Conservation (phyloP, 768 basidiomycete genomes). For the Sporobolomyces pararoseus region DNA sequence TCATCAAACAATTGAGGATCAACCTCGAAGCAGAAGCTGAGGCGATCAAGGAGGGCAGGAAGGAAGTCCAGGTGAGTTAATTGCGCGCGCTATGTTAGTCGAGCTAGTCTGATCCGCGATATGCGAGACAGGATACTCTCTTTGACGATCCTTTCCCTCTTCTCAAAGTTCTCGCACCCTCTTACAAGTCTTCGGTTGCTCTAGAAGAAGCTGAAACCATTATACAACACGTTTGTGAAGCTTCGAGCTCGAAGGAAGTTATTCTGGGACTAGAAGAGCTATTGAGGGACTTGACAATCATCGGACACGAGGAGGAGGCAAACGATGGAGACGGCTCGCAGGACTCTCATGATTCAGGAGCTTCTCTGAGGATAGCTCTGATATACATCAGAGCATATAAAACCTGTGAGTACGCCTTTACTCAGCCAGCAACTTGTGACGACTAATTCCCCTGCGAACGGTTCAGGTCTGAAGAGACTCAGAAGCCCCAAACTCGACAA, state of each 20-base stretch:
- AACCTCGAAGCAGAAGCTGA: neutral
- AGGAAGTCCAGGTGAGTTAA: neutral
- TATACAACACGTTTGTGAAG: neutral
- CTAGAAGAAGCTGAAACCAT: neutral
- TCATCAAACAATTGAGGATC: neutral
- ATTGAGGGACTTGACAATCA: neutral
- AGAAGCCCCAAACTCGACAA: neutral
- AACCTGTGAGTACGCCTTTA: neutral
- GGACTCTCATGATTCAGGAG: no score
- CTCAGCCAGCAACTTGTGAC: no score
- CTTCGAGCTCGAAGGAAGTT: slow-evolving; percentile 16
- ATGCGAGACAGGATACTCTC: neutral
- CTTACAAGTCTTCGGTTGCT: no score
- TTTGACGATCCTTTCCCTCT: slow-evolving; percentile 13
- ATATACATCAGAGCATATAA: neutral
- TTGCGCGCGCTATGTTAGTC: no score
- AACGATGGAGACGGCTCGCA: neutral
- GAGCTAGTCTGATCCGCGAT: no score
- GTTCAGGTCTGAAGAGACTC: slow-evolving; percentile 7
- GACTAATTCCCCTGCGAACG: neutral
- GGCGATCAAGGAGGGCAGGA: neutral
- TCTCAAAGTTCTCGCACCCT: neutral
- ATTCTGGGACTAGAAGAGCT: slow-evolving; percentile 5
- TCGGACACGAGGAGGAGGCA: neutral
- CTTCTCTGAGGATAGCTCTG: no score